phyloP scores from a whole-genome alignment of 306 rosid species.

The Hippophae gyantsensis region DNA sequence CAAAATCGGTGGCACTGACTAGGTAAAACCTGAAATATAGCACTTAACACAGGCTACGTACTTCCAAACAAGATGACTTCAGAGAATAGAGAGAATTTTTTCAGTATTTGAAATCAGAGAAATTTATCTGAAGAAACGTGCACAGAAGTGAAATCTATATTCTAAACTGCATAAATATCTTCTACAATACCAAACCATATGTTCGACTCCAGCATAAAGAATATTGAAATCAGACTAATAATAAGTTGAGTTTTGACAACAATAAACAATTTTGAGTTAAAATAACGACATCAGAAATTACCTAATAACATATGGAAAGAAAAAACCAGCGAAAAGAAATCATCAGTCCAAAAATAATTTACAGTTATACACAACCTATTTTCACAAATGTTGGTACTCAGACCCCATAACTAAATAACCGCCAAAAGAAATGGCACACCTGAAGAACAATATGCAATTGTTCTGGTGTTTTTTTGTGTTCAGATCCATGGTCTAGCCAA shows the following conservation, averaged over 20 bases:
- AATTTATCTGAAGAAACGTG: too few relatives aligned
- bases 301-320: conserved; percentile 10
- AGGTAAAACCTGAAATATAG: conserved; percentile 71
- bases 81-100: neutral
- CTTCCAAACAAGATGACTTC: conserved; percentile 6
- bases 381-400: conserved; percentile 17
- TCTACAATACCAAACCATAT: too few relatives aligned
- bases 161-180: too few relatives aligned
- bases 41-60: conserved; percentile 2
- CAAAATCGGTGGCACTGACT: conserved; percentile 90
- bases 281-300: neutral
- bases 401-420: conserved; percentile 19
- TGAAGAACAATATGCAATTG: conserved; percentile 98
- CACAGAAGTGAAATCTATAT: too few relatives aligned
- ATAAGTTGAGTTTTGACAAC: too few relatives aligned
- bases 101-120: too few relatives aligned
- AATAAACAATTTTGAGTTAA: neutral
- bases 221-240: too few relatives aligned
- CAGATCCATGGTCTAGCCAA: conserved; percentile 99
- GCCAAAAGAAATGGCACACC: conserved; percentile 35
- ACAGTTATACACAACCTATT: conserved; percentile 7
- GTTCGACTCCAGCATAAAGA: too few relatives aligned
- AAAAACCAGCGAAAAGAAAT: conserved; percentile 10
- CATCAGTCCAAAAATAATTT: conserved; percentile 12
- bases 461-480: conserved; percentile 96